These are phyloP conservation scores for Cardamine resedifolia DNA, from an alignment of 345 rosid species.

Conservation along the genomic window DNA sequence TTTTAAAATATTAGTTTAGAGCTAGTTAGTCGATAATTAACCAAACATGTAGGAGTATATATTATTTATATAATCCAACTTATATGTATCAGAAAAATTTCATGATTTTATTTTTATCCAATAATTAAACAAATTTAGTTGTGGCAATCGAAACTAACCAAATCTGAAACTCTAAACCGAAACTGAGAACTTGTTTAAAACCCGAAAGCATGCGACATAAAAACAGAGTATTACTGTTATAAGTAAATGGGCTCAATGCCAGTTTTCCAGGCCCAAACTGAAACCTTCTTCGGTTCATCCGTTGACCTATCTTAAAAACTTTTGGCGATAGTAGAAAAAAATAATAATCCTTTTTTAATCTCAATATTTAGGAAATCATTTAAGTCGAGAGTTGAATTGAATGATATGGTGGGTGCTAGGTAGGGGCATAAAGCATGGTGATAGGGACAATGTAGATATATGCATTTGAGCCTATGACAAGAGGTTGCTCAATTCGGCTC, in stretches of 20 bases:
- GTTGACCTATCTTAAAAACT: background rate
- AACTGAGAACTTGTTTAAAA: background rate
- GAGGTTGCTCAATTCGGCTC: conserved; percentile 12
- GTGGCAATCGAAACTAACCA: background rate
- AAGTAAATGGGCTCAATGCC: conserved; percentile 8
- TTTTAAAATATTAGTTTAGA: background rate
- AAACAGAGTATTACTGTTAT: background rate
- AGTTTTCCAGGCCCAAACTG: conserved; percentile 2
- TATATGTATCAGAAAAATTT: background rate
- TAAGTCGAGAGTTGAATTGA: conserved; percentile 10
- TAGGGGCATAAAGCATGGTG: conserved; percentile 27
- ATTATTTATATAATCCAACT: background rate
- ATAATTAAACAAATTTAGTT: background rate
- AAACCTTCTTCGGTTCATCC: background rate
- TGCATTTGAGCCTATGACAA: conserved; percentile 2
- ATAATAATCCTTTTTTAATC: background rate
- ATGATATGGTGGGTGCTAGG: conserved; percentile 27
- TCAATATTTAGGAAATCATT: background rate
- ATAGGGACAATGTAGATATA: conserved; percentile 22
- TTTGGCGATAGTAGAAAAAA: background rate
- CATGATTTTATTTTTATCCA: too few species aligned
- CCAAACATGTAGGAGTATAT: too few species aligned
- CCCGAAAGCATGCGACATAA: background rate
- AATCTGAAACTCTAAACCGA: background rate
- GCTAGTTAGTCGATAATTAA: background rate